Evolutionary conservation across 78 protist species (phyloP), one percentile per base, ranked within the genome.

Genomic region (Dictyostelium brefeldianum): DNA sequence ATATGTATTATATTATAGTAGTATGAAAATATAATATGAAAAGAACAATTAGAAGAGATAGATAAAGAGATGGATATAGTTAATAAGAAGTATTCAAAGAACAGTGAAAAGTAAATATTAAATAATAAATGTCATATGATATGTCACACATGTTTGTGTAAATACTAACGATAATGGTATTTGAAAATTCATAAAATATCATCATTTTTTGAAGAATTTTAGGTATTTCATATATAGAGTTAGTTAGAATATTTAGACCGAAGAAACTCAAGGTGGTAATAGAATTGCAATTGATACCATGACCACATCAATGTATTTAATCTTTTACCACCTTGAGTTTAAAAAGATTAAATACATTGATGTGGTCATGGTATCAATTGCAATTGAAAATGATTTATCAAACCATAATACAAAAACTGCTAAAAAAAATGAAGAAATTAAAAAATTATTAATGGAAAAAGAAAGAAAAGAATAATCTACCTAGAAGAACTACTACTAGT

Each of bases 181-280:
- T n/a, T n/a, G n/a, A n/a, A n/a, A n/a, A 27, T 80, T 20, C 62
- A 46, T 62, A 80, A 80, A 27, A 62, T 80, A 11, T 80, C 87
- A 62, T 18, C 54, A 18, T 62, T 80, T 46, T 80, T 18, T 18
- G 87, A 80, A 17, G 54, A 62, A 47, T 25, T 18, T 20, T 9
- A 9, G 54, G 48, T 11, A 3, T 31, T 1, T 27, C 62, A 4
- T 80, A 25, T 80, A n/a, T 80, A 3, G 87, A 80, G 14, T n/a
- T 80, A 12, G 64, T 80, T 15, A 25, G 14, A 14, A 46, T 80
- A 5, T 50, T 22, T 1, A 80, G 75, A 80, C 75, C 87, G 87
- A 80, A 6, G 87, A 80, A 4, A 18, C 43, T 22, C 12, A 12
- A 78, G 31, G 9, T 17, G 83, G 87, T n/a, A n/a, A n/a, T n/a